Evolutionary conservation across 208 protist species (phyloP), one percentile per base, ranked within the genome.

Genomic region (Crithidia fasciculata): DNA sequence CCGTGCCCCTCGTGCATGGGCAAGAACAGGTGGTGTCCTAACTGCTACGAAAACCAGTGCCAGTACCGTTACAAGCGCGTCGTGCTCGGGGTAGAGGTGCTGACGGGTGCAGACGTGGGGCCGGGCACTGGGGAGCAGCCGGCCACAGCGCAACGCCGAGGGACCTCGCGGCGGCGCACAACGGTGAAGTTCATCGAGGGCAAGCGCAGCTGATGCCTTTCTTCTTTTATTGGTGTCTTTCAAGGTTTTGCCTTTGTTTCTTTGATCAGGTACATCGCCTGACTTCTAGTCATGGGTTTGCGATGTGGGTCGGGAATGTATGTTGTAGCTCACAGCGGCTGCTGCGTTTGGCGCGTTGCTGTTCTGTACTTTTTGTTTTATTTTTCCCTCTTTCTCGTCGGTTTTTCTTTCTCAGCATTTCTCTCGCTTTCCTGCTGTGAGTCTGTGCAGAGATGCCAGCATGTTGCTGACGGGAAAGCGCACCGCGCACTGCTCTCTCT

Each of bases 11-110:
- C 80, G 47, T 97, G 93, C 72, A 63, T 56, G 3, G 90, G 90
- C 12, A 88, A 84, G 60, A 88, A 91, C 50, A 81, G 89, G 5
- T 95, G 90, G 88, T 97, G 90, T 56, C 90, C 93, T 6, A 82
- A 97, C 72, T 97, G 93, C 76, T 93, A 91, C 60, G 93, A 97
- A 63, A 86, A 72, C 6, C 90, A 87, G 65, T 97, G 93, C 69
- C 63, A 65, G 8, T 83, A 84, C 66, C 86, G 84, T 10, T 93
- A 93, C 82, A 94, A 87, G 60, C 87, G 93, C 6, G 73, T 94
- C 3, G 84, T 97, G 61, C 87, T 92, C 44, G 90, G 92, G 6
- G 76, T 86, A 47, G 82, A 80, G 12, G 50, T 43, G 19, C 8
- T 69, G 19, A 74, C 80, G 2, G 80, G 69, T 12, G 67, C 55